Percentiles rank a stretch among this genome's conserved stretches.
Conservation (phyloP, 768 basidiomycete species). For the Piloderma croceum region DNA sequence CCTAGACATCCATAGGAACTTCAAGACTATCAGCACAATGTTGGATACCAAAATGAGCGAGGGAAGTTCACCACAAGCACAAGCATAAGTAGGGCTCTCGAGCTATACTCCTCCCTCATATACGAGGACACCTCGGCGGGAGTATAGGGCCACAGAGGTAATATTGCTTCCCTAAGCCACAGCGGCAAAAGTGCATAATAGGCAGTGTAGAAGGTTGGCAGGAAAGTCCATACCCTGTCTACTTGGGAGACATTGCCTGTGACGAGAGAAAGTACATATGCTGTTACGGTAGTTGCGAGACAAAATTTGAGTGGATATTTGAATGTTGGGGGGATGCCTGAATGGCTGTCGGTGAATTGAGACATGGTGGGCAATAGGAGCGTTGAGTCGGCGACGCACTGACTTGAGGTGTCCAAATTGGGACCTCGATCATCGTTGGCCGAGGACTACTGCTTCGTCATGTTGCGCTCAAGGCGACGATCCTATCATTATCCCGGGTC, state of each 20-base stretch:
- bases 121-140: constrained; percentile 38
- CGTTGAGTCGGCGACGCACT: no score
- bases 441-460: no score
- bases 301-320: constrained; percentile 66
- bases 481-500: no score
- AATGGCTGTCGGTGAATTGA: no score
- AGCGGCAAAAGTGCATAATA: constrained; percentile 78
- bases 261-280: constrained; percentile 57
- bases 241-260: constrained; percentile 85
- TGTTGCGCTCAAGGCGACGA: no score
- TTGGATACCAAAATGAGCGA: not conserved
- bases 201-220: constrained; percentile 77
- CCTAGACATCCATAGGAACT: constrained; percentile 61
- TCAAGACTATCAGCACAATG: constrained; percentile 6
- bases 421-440: no score
- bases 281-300: constrained; percentile 35
- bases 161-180: constrained; percentile 33
- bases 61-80: constrained; percentile 44
- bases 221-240: constrained; percentile 75
- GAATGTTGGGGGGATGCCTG: constrained; percentile 27
- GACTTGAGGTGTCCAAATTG: no score
- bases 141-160: constrained; percentile 52
- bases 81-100: constrained; percentile 74
- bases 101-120: constrained; percentile 47
- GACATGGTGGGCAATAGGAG: no score